Evolutionary conservation across 495 filamentous ascomycete species (phyloP), one percentile per base, ranked within the genome.

Genomic region (Alectoria sarmentosa): DNA sequence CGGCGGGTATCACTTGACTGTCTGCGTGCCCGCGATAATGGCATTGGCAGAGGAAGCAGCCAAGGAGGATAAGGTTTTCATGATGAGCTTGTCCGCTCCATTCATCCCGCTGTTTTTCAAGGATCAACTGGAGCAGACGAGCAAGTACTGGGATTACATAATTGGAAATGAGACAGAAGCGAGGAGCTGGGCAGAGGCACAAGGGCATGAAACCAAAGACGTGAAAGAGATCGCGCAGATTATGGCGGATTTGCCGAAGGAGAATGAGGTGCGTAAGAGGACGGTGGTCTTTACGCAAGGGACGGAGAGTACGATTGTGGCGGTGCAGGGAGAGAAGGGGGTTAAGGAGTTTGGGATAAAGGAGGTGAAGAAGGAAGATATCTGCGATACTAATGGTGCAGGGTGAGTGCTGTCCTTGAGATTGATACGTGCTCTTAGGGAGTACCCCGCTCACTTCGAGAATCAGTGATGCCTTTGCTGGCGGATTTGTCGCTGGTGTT

Each of bases 91-190:
- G 46, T 91, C 88, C 46, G 94, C 94, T 28, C 94, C 95, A 37
- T 99, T 98, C 84, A 95, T 99, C 68, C 79, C 89, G 44, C 88
- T 93, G 76, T 96, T 96, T 84, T 99, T 97, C 86, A 98, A 96
- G 82, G 92, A 96, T 26, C 90, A 86, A 64, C 83, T 99, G 46
- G 91, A 94, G 76, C 83, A 84, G 67, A 87, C 88, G 4, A 81
- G 89, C 14, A 88, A 87, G 28, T 98, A 96, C 84, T 93, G 90
- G 80, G 94, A 99, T 80, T 96, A 92, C 80, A 81, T 96, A 41
- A 88, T 98, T 77, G 94, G 92, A 66, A 99, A 99, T 77, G 95
- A 98, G 86, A 89, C 88, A 37, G 94, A 99, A 79, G 94, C 92
- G 39, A 82, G 84, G 67, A 78, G 90, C 60, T 98, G 92, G 77